Conservation (phyloP, 768 basidiomycete species). For the Sistotremastrum suecicum region DNA sequence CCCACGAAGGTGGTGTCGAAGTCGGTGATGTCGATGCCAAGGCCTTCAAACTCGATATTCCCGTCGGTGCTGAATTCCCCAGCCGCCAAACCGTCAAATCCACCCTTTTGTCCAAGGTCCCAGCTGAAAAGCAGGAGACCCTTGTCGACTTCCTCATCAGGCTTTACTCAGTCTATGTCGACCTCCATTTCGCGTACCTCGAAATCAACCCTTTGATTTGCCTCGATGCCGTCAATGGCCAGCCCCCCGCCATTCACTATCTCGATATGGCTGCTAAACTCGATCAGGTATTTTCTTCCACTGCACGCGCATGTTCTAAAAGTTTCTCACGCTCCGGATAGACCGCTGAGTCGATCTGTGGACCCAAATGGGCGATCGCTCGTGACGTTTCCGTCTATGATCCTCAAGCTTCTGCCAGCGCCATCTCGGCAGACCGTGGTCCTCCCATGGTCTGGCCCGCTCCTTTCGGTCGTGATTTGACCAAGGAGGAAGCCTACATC, state of each 20-base stretch:
- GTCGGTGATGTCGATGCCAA: conserved; percentile 98
- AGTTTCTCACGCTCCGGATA: conserved; percentile 1
- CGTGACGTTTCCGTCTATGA: conserved; percentile 76
- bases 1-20: conserved; percentile 97
- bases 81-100: conserved; percentile 59
- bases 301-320: neutral
- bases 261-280: conserved; percentile 99
- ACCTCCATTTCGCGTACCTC: conserved; percentile 98
- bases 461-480: conserved; percentile 93
- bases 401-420: conserved; percentile 24
- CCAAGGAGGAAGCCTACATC: conserved; percentile 98
- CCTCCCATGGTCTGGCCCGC: conserved; percentile 96
- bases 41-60: conserved; percentile 77
- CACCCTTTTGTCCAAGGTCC: conserved; percentile 71
- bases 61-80: conserved; percentile 69
- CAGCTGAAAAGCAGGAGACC: conserved; percentile 75
- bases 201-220: conserved; percentile 98
- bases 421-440: conserved; percentile 76
- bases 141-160: conserved; percentile 90
- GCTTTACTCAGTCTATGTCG: conserved; percentile 94
- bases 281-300: conserved; percentile 45
- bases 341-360: conserved; percentile 95
- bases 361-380: conserved; percentile 97
- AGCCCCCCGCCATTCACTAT: conserved; percentile 75
- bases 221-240: conserved; percentile 63